Evolutionary conservation across 148 eudicot species (phyloP), one percentile per base, ranked within the genome.

Genomic region (Oxyria digyna): DNA sequence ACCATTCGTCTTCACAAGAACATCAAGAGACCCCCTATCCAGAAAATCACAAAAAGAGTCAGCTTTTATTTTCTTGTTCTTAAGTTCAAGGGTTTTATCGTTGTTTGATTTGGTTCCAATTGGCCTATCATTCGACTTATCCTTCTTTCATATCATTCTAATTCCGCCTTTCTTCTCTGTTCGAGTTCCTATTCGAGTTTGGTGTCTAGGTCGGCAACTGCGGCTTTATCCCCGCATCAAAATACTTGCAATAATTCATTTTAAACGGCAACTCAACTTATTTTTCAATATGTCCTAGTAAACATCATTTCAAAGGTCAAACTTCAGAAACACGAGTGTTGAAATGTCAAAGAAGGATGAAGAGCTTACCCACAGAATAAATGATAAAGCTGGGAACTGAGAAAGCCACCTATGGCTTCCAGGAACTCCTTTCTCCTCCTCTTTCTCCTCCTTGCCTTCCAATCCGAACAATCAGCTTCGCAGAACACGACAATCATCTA

Each of bases 401-500:
- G 35, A 26, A 29, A 15, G 6, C 37, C 64, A 12, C 35, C 64
- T 29, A 57, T 57, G 64, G 64, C 64, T 3, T 26, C 37, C 64
- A 57, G 20, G 35, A 15, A 26, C 64, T 57, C 35, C 64, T 57
- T 57, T 18, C 64, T 27, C 64, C 64, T 57, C 37, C 55, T 49
- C 48, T 43, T 43, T 17, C 3, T 52, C 29, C 59, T 52, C 27
- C 8, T 50, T 12, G 14, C 27, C 32, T 33, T 55, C n/a, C 0
- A 21, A 57, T 13, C 64, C n/a, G 7, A 29, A 29, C n/a, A 13
- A 14, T 26, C 64, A 57, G 18, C 64, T 57, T 29, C 35, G 4
- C n/a, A 57, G 18, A 41, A 67, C 43, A 35, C 43, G 8, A 67
- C 29, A 17, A 38, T 85, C 80, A 76, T 74, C 50, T 85, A 71